Evolutionary conservation across 768 basidiomycete genomes (phyloP), one percentile per base, ranked within the genome.

Genomic region (Boletus rubescentipes): DNA sequence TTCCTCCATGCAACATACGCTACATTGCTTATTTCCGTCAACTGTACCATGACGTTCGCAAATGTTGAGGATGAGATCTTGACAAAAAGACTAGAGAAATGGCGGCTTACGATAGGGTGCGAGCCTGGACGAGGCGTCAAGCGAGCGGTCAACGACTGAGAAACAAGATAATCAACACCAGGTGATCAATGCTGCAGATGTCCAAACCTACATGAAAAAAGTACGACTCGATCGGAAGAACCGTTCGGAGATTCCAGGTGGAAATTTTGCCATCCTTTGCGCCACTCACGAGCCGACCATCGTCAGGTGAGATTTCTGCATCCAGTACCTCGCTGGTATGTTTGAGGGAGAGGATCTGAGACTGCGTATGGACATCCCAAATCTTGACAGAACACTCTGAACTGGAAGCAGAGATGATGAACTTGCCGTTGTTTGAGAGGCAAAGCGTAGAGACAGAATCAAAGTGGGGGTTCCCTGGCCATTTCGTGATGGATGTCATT

Each of bases 401-500:
- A 12, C 18, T 30, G 8, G 63, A 64, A 18, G 57, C 63, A 36
- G 63, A 62, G 21, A 59, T 11, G 9, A 65, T 43, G 38, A 64
- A 65, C 34, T 53, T 65, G 38, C 57, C 63, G 4, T 57, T 64
- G 37, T 47, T 59, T 23, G 63, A 64, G 43, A 65, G 30, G 20
- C 50, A 32, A 14, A 64, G 63, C 2, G 54, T 48, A n/a, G 52
- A 30, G 41, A 65, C 30, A 8, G 54, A 46, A 18, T 65, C 63
- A 2, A 11, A 21, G 38, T 64, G 60, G 47, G 59, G 49, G 21
- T 29, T 37, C 6, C 18, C 34, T 5, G 29, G 21, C 63, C 60
- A 62, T 44, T 51, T 49, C n/a, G 29, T 26, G 20, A 9, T 32
- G 32, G 5, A 6, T 30, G n/a, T 30, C 0, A 15, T 11, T 21